phyloP scores from a whole-genome alignment of 1,284 basidiomycete species.

The Cutaneotrichosporon sp. region DNA sequence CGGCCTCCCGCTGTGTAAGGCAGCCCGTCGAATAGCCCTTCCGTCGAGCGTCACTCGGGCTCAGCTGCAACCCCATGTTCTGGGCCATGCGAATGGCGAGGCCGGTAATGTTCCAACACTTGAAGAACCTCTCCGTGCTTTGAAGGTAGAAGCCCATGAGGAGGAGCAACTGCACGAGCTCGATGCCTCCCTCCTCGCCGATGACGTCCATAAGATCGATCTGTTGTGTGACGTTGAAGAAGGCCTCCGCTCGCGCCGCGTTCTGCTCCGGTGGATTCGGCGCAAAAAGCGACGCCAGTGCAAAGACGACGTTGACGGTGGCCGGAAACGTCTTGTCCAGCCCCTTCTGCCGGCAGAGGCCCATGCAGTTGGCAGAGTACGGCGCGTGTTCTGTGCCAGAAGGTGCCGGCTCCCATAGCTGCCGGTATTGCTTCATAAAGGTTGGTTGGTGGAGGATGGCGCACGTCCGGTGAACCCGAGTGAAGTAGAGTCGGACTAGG shows the following conservation, averaged over 20 bases:
- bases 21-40: background rate
- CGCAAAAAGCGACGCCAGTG: background rate
- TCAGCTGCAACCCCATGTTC: slow-evolving; percentile 4
- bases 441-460: slow-evolving; percentile 2
- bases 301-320: background rate
- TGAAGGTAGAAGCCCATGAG: slow-evolving; percentile 7
- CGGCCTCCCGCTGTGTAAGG: slow-evolving; percentile 1
- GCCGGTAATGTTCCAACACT: slow-evolving; percentile 6
- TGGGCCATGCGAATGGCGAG: slow-evolving; percentile 6
- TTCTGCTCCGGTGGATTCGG: slow-evolving; percentile 5
- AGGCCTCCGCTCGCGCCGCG: background rate
- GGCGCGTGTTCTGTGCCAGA: background rate
- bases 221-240: slow-evolving; percentile 1
- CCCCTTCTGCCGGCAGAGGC: background rate
- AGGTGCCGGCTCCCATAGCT: slow-evolving; percentile 2
- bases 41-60: background rate
- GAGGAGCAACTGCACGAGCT: slow-evolving; percentile 4
- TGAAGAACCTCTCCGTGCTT: slow-evolving; percentile 2
- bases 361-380: background rate
- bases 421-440: slow-evolving; percentile 1
- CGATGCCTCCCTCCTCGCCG: background rate
- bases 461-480: slow-evolving; percentile 2
- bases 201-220: slow-evolving; percentile 4
- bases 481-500: slow-evolving; percentile 4
- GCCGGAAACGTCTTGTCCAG: slow-evolving; percentile 4